Evolutionary conservation across 768 basidiomycete species (phyloP), one percentile per base, ranked within the genome.

Genomic region (Gymnopilus dilepis): DNA sequence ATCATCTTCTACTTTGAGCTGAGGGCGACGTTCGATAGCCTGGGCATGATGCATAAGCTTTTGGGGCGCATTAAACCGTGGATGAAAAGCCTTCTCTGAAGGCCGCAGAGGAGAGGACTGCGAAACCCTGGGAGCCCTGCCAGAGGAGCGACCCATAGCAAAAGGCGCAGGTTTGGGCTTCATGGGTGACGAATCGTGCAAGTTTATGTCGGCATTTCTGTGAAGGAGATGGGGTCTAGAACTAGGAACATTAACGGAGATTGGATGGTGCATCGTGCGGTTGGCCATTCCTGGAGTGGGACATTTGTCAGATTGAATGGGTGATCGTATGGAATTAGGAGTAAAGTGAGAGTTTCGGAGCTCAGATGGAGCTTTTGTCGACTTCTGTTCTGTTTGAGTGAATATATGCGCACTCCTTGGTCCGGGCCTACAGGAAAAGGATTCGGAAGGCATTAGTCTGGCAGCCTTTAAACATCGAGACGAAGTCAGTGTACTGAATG

Each of bases 341-440:
- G 19, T 22, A 24, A 37, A 15, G 56, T 41, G 33, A 34, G 15
- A 11, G 21, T 51, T 30, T 19, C 19, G 38, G 45, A 50, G 22
- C 8, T n/a, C 26, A 6, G 47, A 19, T 22, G 11, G 17, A 19
- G 21, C 56, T n/a, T 19, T 31, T 6, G 13, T 38, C 1, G 30
- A 12, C 30, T 43, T 15, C 5, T 8, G 37, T 26, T 17, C 24
- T 2, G 22, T 53, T 54, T 28, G 48, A 11, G 55, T 62, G 9
- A 33, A 54, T 62, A 56, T 67, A 64, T 64, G 66, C 63, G 66
- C 40, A 40, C 26, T 19, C 21, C 40, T 56, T 40, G 56, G n/a
- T 11, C 3, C 24, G 4, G 5, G 26, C 4, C 26, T 6, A 26
- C 47, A 15, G 4, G 47, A 28, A 30, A 17, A 21, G 17, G 5